A percentile compares a stretch with the other conserved stretches of the same genome.
Conservation (phyloP, 1,284 basidiomycete species). For the Austroboletus novae-zelandiae region DNA sequence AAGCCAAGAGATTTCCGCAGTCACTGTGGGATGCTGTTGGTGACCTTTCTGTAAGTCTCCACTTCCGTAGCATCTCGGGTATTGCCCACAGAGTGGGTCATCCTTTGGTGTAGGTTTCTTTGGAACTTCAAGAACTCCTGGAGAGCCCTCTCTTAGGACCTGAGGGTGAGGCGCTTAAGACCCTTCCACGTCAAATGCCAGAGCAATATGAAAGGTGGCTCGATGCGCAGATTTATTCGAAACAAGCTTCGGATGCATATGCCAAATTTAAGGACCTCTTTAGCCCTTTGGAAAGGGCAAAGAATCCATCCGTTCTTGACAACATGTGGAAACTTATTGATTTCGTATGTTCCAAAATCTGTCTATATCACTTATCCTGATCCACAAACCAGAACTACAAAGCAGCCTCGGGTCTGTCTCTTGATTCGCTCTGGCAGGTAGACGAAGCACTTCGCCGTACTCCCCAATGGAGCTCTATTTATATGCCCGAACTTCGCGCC, state of each 20-base stretch:
- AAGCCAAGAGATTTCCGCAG: slow-evolving; percentile 72
- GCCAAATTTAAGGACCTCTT: slow-evolving; percentile 55
- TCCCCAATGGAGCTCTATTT: slow-evolving; percentile 60
- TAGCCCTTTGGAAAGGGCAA: slow-evolving; percentile 56
- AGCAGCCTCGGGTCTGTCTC: slow-evolving; percentile 44
- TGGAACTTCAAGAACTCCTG: slow-evolving; percentile 62
- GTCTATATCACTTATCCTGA: background rate
- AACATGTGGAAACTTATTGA: slow-evolving; percentile 66
- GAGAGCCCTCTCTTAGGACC: slow-evolving; percentile 55
- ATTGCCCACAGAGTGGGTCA: background rate
- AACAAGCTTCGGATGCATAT: slow-evolving; percentile 48
- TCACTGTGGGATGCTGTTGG: slow-evolving; percentile 74
- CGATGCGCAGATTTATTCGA: slow-evolving; percentile 62
- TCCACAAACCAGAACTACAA: slow-evolving; percentile 53
- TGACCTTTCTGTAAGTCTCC: slow-evolving; percentile 61
- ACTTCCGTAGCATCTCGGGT: slow-evolving; percentile 40
- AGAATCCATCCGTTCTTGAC: slow-evolving; percentile 46
- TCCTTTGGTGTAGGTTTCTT: slow-evolving; percentile 43
- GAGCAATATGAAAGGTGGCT: slow-evolving; percentile 60
- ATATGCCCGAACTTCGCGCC: slow-evolving; percentile 29
- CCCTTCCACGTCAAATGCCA: slow-evolving; percentile 49
- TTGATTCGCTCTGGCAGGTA: slow-evolving; percentile 65
- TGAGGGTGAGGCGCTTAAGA: slow-evolving; percentile 49
- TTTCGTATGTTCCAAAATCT: slow-evolving; percentile 36
- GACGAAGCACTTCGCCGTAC: slow-evolving; percentile 47